Conservation (phyloP, 129 eudicot species). For the Ambrosia trifida region DNA sequence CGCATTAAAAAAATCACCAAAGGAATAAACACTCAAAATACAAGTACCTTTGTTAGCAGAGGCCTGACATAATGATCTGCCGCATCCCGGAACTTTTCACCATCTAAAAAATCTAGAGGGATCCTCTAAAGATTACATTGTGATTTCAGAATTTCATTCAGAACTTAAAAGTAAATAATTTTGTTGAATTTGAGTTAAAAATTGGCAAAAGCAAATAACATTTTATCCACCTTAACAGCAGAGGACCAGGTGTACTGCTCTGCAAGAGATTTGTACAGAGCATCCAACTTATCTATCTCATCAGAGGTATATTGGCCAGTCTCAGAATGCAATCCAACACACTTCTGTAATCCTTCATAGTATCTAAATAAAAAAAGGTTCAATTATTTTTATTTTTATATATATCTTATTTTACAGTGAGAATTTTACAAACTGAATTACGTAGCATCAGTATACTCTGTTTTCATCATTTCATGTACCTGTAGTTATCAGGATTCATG, state of each 20-base stretch:
- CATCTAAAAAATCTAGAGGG: conserved; percentile 86
- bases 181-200: neutral
- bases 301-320: conserved; percentile 60
- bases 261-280: conserved; percentile 72
- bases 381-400: neutral
- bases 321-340: conserved; percentile 68
- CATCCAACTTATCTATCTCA: conserved; percentile 69
- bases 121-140: conserved; percentile 59
- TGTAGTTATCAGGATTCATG: conserved; percentile 88
- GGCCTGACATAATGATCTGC: conserved; percentile 78
- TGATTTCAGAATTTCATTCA: conserved; percentile 15
- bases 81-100: conserved; percentile 69
- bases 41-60: conserved; percentile 75
- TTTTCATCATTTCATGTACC: conserved; percentile 38
- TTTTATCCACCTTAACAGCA: conserved; percentile 81
- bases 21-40: neutral
- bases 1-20: conserved; percentile 10
- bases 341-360: conserved; percentile 90
- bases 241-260: conserved; percentile 89
- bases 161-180: too few species aligned
- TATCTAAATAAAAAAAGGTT: conserved; percentile 47
- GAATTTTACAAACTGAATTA: neutral
- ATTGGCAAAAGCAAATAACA: conserved; percentile 8
- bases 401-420: neutral
- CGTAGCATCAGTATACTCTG: neutral